A percentile compares a stretch with the other conserved stretches of the same genome.
Conservation (phyloP, 2,329 filamentous ascomycete species). For the Kalmusia sp. region DNA sequence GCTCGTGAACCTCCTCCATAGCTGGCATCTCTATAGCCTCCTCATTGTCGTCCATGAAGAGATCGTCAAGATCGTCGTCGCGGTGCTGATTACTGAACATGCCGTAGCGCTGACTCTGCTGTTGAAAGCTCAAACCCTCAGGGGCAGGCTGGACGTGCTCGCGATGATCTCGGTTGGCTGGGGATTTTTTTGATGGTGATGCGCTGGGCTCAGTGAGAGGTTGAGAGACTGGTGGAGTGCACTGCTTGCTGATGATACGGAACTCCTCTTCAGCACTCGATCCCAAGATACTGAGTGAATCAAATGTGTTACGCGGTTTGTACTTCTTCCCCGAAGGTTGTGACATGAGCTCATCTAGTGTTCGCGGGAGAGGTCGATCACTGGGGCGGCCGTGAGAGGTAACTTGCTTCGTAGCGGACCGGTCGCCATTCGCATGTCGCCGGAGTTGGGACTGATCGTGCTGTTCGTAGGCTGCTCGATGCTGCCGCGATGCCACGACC, state of each 20-base stretch:
- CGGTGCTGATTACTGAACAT: not conserved
- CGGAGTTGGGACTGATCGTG: not conserved
- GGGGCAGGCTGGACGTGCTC: too few species aligned
- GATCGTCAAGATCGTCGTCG: not conserved
- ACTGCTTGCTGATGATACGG: too few species aligned
- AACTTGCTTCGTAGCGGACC: not conserved
- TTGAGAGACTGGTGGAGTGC: too few species aligned
- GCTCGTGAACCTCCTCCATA: not conserved
- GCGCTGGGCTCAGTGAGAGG: too few species aligned
- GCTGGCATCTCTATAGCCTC: not conserved
- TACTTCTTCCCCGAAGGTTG: too few species aligned
- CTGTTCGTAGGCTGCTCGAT: not conserved
- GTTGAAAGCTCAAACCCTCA: too few species aligned
- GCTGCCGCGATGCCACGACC: not conserved
- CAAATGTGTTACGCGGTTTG: too few species aligned
- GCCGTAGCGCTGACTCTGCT: not conserved
- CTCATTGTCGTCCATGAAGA: slow-evolving; percentile 1
- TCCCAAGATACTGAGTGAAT: too few species aligned
- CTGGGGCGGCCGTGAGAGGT: not conserved
- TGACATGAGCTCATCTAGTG: not conserved
- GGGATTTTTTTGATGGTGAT: too few species aligned
- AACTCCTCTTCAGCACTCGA: too few species aligned
- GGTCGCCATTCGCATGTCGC: not conserved
- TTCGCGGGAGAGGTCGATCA: not conserved
- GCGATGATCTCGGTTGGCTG: too few species aligned